Evolutionary conservation across 169 alveolate genomes (phyloP).

Genomic region (Cyclospora cayetanensis): DNA sequence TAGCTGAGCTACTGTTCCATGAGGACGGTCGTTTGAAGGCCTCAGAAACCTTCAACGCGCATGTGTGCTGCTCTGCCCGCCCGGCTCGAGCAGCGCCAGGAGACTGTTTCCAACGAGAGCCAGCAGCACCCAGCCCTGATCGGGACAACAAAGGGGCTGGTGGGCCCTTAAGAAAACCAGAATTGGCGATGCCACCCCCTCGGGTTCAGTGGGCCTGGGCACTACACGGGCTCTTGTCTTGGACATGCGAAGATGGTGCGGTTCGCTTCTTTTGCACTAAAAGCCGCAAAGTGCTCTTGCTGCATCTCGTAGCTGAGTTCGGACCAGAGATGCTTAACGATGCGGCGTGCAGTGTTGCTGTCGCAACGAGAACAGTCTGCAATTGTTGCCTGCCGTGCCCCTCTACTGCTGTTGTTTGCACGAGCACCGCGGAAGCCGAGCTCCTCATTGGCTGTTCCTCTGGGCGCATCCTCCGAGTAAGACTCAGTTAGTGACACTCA

Average conservation of each 20-base stretch:
- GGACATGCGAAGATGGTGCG: not conserved
- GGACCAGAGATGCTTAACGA: not conserved
- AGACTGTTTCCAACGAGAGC: too few species aligned
- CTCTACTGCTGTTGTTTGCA: not conserved
- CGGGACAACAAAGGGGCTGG: not conserved
- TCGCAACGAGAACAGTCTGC: not conserved
- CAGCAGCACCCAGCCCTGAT: too few species aligned
- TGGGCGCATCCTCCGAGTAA: not conserved
- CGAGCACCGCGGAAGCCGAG: not conserved
- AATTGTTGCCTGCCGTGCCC: not conserved
- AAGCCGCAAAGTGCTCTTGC: not conserved
- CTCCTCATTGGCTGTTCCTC: not conserved
- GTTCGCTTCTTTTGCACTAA: not conserved
- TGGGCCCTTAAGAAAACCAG: not conserved
- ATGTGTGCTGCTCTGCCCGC: not conserved
- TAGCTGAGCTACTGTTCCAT: not conserved
- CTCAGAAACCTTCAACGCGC: not conserved
- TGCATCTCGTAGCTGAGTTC: not conserved
- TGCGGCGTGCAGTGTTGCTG: not conserved
- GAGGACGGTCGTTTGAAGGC: not conserved
- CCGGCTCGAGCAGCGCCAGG: not conserved
- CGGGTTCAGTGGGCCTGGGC: not conserved
- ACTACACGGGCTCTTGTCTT: not conserved
- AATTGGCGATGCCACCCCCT: not conserved
- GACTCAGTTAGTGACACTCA: too few species aligned